phyloP scores from a whole-genome alignment of 2,329 filamentous ascomycete species.

The Dothideomycetidae sp. region DNA sequence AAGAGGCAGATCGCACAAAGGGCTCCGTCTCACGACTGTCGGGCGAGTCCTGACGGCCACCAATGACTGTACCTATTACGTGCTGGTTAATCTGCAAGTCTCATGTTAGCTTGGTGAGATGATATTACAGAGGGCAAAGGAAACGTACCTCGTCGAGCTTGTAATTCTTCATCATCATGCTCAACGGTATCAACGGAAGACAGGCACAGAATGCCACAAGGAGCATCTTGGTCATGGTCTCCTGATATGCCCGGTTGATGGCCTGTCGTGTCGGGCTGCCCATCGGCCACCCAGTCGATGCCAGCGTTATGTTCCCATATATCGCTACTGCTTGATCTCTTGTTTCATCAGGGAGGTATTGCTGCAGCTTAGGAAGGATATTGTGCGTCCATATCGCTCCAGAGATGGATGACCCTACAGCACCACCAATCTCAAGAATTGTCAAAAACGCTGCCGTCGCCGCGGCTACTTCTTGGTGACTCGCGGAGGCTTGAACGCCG shows the following conservation, averaged over 20 bases:
- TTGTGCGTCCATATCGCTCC: slow-evolving; percentile 39
- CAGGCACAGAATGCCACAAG: slow-evolving; percentile 40
- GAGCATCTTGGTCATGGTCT: slow-evolving; percentile 47
- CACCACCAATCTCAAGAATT: slow-evolving; percentile 39
- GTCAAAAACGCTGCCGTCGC: slow-evolving; percentile 45
- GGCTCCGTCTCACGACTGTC: background rate
- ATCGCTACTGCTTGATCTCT: slow-evolving; percentile 34
- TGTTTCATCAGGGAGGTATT: slow-evolving; percentile 36
- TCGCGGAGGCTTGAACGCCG: slow-evolving; percentile 41
- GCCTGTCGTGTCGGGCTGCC: slow-evolving; percentile 43
- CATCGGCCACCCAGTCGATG: slow-evolving; percentile 39
- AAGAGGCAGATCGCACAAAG: background rate
- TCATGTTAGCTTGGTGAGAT: too few species aligned
- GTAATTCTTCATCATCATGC: slow-evolving; percentile 43
- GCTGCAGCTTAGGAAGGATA: slow-evolving; percentile 34
- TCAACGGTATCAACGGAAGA: slow-evolving; percentile 42
- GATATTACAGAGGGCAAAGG: background rate
- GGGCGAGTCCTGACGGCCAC: slow-evolving; percentile 14
- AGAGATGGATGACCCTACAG: slow-evolving; percentile 38
- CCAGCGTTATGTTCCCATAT: slow-evolving; percentile 37
- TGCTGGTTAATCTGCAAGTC: slow-evolving; percentile 19
- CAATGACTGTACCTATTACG: slow-evolving; percentile 30
- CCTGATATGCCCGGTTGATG: slow-evolving; percentile 50
- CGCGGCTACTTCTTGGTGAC: slow-evolving; percentile 38
- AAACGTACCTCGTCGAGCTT: slow-evolving; percentile 37